Evolutionary conservation across 208 protist species (phyloP).

Genomic region (Trypanosoma theileri): DNA sequence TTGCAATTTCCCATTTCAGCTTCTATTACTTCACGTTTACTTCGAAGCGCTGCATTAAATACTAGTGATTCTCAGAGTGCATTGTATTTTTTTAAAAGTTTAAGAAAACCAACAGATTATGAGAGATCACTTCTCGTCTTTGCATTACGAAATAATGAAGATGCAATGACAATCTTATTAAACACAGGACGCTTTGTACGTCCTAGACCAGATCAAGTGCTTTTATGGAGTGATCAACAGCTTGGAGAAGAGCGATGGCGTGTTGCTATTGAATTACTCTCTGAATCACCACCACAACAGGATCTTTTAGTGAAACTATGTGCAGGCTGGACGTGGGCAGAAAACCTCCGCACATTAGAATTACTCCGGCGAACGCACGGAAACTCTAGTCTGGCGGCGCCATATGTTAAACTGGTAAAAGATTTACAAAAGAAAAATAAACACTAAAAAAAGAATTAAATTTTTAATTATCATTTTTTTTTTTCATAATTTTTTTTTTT

Average conservation of each 20-base stretch:
- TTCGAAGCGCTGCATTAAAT: constrained; percentile 20
- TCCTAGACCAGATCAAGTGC: constrained; percentile 48
- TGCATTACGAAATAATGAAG: constrained; percentile 32
- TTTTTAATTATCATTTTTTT: no score
- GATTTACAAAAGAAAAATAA: neutral
- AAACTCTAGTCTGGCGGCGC: constrained; percentile 8
- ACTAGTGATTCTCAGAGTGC: constrained; percentile 44
- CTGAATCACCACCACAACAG: constrained; percentile 15
- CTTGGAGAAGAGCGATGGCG: constrained; percentile 26
- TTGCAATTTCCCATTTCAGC: constrained; percentile 56
- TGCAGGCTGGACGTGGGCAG: constrained; percentile 27
- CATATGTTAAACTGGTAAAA: constrained; percentile 10
- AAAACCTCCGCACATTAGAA: constrained; percentile 40
- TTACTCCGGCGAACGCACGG: constrained; percentile 32
- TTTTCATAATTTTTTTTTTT: no score
- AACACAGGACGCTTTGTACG: constrained; percentile 42
- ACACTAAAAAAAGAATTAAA: neutral
- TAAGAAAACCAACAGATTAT: constrained; percentile 43
- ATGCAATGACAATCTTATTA: constrained; percentile 35
- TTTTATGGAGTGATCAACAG: constrained; percentile 58
- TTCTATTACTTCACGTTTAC: constrained; percentile 39
- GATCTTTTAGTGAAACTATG: constrained; percentile 10
- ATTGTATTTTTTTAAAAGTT: constrained; percentile 52
- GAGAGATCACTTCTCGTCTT: constrained; percentile 55
- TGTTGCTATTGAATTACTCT: constrained; percentile 25